Percentiles rank a stretch among this genome's conserved stretches.
phyloP scores from a whole-genome alignment of 148 eudicot species.

The Rhododendron williamsianum region DNA sequence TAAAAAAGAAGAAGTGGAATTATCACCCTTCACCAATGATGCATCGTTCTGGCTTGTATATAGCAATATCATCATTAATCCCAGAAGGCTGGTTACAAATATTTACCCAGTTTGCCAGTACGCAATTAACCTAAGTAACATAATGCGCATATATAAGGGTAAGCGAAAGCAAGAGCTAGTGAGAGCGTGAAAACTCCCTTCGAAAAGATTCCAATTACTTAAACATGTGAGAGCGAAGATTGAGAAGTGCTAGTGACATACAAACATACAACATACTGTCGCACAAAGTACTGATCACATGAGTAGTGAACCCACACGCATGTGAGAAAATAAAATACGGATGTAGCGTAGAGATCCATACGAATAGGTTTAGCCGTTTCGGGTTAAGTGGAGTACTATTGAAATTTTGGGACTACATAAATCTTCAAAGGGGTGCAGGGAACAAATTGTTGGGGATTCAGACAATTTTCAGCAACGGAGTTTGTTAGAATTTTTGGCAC shows the following conservation, averaged over 20 bases:
- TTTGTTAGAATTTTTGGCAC: too few relatives aligned
- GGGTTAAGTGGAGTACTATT: too few relatives aligned
- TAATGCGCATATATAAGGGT: background rate
- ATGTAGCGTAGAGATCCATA: background rate
- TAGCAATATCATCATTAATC: background rate
- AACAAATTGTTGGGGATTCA: too few relatives aligned
- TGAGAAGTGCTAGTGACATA: background rate
- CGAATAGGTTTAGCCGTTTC: background rate
- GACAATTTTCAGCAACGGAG: too few relatives aligned
- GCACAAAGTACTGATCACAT: background rate
- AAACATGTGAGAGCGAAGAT: too few relatives aligned
- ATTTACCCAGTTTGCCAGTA: background rate
- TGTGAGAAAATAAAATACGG: background rate
- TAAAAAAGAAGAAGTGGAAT: too few relatives aligned
- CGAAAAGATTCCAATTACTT: background rate
- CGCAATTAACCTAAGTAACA: too few relatives aligned
- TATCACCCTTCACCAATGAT: background rate
- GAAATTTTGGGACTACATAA: too few relatives aligned
- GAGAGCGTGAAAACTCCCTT: background rate
- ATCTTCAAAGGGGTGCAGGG: too few relatives aligned
- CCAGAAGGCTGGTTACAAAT: background rate
- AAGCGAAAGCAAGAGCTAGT: background rate
- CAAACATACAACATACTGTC: background rate
- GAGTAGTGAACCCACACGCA: background rate
- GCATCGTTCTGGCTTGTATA: background rate